Evolutionary conservation across 1,139 yeast species (phyloP).

Genomic region (Zygoascus meyerae): DNA sequence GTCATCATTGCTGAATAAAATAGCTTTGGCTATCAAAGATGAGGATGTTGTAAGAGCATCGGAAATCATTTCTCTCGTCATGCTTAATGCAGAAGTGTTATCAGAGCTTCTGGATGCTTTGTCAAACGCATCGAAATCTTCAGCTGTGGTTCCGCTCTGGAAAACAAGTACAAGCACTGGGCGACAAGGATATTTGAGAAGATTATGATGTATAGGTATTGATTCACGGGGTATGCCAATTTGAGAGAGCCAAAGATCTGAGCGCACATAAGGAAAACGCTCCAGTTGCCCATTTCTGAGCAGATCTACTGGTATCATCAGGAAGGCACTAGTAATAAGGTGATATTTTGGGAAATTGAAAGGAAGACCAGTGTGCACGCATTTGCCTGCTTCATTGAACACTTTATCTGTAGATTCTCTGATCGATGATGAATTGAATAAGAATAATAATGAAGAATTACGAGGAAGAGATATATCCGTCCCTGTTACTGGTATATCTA

Average conservation of each 20-base stretch:
- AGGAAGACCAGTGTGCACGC: constrained; percentile 24
- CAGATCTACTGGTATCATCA: constrained; percentile 20
- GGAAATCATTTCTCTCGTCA: constrained; percentile 17
- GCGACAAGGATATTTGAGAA: constrained; percentile 13
- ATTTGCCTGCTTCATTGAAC: constrained; percentile 12
- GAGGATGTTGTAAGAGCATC: constrained; percentile 18
- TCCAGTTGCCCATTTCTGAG: constrained; percentile 1
- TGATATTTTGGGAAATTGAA: constrained; percentile 24
- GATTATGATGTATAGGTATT: constrained; percentile 20
- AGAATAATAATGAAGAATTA: constrained; percentile 23
- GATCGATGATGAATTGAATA: constrained; percentile 20
- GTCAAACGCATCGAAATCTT: background rate
- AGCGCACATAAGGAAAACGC: constrained; percentile 16
- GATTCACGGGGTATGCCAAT: constrained; percentile 17
- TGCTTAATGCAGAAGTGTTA: constrained; percentile 2
- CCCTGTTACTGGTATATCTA: constrained; percentile 17
- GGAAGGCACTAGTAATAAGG: constrained; percentile 19
- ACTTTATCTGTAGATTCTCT: constrained; percentile 1
- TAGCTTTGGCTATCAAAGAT: constrained; percentile 24
- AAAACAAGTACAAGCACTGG: constrained; percentile 23
- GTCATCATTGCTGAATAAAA: constrained; percentile 19
- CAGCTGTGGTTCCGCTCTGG: constrained; percentile 14
- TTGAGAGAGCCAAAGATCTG: constrained; percentile 18
- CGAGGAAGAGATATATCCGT: constrained; percentile 20
- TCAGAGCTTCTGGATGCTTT: background rate